These are phyloP conservation scores for Polymyxa betae DNA, from an alignment of 208 protist genomes.

Conservation along the genomic window DNA sequence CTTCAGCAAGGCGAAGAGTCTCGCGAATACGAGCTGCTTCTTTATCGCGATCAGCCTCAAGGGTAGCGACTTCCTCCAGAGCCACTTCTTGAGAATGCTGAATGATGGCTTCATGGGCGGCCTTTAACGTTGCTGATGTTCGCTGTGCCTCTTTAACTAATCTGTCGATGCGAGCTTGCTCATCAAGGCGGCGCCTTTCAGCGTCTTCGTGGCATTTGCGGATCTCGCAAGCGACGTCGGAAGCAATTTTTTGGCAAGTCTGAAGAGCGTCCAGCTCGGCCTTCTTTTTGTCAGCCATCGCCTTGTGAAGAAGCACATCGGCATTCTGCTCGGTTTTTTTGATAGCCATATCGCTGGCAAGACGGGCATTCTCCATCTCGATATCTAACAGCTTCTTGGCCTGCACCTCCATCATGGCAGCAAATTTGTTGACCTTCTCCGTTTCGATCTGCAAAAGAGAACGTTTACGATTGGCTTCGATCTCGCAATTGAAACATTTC, in stretches of 20 bases:
- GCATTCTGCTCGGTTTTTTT: neutral
- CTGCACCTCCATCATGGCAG: neutral
- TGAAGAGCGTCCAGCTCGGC: neutral
- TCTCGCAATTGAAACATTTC: neutral
- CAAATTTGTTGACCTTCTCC: neutral
- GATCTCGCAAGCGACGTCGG: neutral
- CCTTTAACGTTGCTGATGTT: neutral
- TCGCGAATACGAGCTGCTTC: neutral
- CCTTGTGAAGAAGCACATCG: neutral
- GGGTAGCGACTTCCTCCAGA: neutral
- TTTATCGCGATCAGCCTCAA: neutral
- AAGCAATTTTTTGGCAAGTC: neutral
- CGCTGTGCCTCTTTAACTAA: neutral
- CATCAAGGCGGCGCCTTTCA: neutral
- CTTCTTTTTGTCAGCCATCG: neutral
- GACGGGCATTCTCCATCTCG: neutral
- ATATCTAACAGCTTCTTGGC: neutral
- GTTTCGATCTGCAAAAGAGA: neutral
- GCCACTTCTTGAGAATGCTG: neutral
- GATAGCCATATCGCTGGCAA: neutral
- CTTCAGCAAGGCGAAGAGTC: neutral
- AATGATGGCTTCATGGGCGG: neutral
- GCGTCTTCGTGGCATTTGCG: neutral
- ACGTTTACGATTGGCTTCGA: neutral
- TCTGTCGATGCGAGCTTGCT: neutral